Evolutionary conservation across 352 stramenopile genomes (phyloP).

Genomic region (Pythium graminicola): DNA sequence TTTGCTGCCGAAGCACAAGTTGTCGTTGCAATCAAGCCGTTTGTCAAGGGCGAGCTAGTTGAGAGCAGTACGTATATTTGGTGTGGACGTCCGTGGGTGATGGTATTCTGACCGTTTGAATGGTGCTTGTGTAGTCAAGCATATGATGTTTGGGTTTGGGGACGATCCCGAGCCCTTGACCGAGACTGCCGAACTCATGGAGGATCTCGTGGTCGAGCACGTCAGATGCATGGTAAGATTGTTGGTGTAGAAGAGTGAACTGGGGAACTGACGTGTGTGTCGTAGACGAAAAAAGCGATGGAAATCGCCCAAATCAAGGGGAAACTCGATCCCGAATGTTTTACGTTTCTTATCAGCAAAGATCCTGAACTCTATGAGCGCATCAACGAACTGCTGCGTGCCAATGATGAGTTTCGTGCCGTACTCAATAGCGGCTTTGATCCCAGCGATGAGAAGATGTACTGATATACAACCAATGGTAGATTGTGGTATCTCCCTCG

Average conservation of each 20-base stretch:
- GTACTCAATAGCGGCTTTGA: slow-evolving; percentile 87
- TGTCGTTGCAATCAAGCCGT: slow-evolving; percentile 46
- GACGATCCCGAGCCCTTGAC: slow-evolving; percentile 62
- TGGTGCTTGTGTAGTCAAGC: slow-evolving; percentile 52
- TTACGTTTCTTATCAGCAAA: slow-evolving; percentile 87
- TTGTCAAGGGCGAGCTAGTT: slow-evolving; percentile 65
- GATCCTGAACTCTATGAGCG: slow-evolving; percentile 75
- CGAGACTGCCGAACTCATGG: slow-evolving; percentile 78
- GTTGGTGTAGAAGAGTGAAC: background rate
- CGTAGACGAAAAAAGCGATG: slow-evolving; percentile 81
- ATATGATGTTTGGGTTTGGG: slow-evolving; percentile 88
- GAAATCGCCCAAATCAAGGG: slow-evolving; percentile 74
- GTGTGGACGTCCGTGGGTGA: too few species aligned
- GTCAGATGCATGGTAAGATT: slow-evolving; percentile 70
- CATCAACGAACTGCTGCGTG: slow-evolving; percentile 71
- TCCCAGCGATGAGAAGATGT: slow-evolving; percentile 85
- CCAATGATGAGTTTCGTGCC: slow-evolving; percentile 81
- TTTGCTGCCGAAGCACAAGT: slow-evolving; percentile 10
- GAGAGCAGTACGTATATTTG: slow-evolving; percentile 60
- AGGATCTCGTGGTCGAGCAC: slow-evolving; percentile 82
- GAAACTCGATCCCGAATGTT: slow-evolving; percentile 84
- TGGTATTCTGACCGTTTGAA: background rate
- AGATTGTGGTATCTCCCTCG: background rate
- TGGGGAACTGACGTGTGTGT: too few species aligned
- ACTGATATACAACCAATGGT: slow-evolving; percentile 24